Percentiles rank a stretch among this genome's conserved stretches.
phyloP scores from a whole-genome alignment of 2,329 filamentous ascomycete genomes.

The Neofusicoccum ribis region DNA sequence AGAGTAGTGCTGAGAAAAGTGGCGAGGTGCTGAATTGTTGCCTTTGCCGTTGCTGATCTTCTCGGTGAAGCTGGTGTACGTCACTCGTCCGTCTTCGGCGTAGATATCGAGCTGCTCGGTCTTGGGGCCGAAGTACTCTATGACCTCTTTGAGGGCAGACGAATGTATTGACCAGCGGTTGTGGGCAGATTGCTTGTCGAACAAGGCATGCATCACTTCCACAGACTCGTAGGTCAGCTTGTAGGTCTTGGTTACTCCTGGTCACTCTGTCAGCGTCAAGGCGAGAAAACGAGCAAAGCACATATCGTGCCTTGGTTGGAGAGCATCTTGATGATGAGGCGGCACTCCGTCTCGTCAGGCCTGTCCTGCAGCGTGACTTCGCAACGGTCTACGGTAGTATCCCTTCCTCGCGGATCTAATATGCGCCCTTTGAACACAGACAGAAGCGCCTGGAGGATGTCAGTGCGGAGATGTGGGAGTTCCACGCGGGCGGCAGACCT shows the following conservation, averaged over 20 bases:
- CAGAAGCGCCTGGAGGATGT: conserved; percentile 49
- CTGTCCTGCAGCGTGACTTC: conserved; percentile 74
- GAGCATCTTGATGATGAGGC: conserved; percentile 71
- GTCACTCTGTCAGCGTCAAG: neutral
- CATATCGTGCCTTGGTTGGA: conserved; percentile 64
- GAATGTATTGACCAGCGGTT: conserved; percentile 75
- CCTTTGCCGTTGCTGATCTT: conserved; percentile 70
- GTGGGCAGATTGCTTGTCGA: conserved; percentile 64
- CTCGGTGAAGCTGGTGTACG: conserved; percentile 80
- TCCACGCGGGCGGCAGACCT: conserved; percentile 45
- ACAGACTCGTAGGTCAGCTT: conserved; percentile 72
- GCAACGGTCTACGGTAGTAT: conserved; percentile 71
- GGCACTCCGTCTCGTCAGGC: conserved; percentile 65
- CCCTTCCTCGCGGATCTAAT: conserved; percentile 64
- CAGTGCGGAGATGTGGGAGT: neutral
- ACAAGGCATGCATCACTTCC: conserved; percentile 74
- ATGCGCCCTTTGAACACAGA: conserved; percentile 72
- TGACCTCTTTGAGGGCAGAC: conserved; percentile 69
- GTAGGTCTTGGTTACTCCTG: conserved; percentile 74
- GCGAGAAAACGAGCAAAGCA: neutral
- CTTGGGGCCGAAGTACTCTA: conserved; percentile 78
- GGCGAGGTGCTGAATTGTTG: conserved; percentile 27
- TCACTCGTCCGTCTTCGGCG: conserved; percentile 66
- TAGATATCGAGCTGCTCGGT: conserved; percentile 81
- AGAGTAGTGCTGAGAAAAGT: neutral